phyloP scores from a whole-genome alignment of 2,329 filamentous ascomycete genomes.

The Pseudocercospora vitis region DNA sequence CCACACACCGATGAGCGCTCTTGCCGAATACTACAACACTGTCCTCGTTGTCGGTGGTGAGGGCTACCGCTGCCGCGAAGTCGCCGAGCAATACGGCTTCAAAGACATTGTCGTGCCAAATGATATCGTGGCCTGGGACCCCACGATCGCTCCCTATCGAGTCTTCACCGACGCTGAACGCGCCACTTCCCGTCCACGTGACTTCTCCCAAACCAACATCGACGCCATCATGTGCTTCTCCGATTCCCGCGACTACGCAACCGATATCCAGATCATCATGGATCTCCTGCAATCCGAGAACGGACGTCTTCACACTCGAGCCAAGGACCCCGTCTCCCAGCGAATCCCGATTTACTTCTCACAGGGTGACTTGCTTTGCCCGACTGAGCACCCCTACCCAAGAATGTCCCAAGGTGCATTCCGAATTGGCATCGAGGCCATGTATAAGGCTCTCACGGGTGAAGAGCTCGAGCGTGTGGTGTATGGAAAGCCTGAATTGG shows the following conservation, averaged over 20 bases:
- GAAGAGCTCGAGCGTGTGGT: conserved; percentile 72
- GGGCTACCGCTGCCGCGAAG: conserved; percentile 71
- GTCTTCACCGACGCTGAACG: conserved; percentile 68
- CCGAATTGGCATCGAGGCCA: conserved; percentile 71
- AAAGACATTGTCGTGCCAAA: conserved; percentile 71
- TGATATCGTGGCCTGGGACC: conserved; percentile 70
- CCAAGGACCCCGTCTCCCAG: conserved; percentile 64
- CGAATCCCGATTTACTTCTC: conserved; percentile 75
- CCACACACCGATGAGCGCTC: conserved; percentile 73
- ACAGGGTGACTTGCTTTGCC: conserved; percentile 65
- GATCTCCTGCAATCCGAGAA: conserved; percentile 69
- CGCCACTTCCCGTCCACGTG: conserved; percentile 64
- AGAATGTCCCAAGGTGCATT: conserved; percentile 74
- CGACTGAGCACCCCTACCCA: conserved; percentile 53
- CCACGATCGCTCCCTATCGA: conserved; percentile 67
- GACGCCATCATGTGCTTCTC: conserved; percentile 74
- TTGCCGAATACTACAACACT: conserved; percentile 74
- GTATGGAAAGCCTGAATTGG: conserved; percentile 72
- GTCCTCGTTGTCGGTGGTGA: conserved; percentile 75
- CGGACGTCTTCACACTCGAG: conserved; percentile 63
- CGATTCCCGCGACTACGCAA: conserved; percentile 71
- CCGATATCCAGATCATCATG: conserved; percentile 75
- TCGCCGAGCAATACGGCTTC: conserved; percentile 72
- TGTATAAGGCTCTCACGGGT: conserved; percentile 70
- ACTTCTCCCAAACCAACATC: conserved; percentile 71